Evolutionary conservation across 257 asterid species (phyloP), one percentile per base, ranked within the genome.

Genomic region (Rauvolfia tetraphylla): DNA sequence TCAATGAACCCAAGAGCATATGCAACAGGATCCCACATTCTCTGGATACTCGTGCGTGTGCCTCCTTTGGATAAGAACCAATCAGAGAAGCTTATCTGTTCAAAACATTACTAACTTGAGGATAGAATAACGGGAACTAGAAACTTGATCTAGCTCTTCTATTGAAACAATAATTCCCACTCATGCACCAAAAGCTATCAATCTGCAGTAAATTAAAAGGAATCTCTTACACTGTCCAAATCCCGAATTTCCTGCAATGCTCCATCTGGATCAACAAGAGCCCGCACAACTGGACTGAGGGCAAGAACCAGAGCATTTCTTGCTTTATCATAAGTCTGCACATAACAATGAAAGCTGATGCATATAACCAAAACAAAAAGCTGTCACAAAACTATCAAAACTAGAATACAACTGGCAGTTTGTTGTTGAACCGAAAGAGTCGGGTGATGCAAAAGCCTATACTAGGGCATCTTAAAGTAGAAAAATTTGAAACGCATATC

Each of bases 11-110:
- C 99, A 70, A 95, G 90, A 79, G 99, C 99, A 91, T 95, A 95
- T 76, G 99, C 98, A 76, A 95, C 99, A 76, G 98, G 97, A 78
- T 95, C 99, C 99, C 99, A 95, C 97, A 95, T 91, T 83, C 96
- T 91, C 88, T 89, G 98, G 79, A 95, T 93, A 76, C 99, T 95
- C 80, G 73, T 65, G 33, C 97, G 96, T 13, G 99, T 95, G 29
- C 99, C 99, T 4, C 99, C 99, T 89, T 84, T 95, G 77, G 99
- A 91, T 82, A 95, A 76, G 89, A 95, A 95, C 99, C 99, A 95
- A 39, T 93, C 90, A 1, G 99, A 90, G 89, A 93, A 95, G 93
- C 98, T 91, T 76, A 93, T 76, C 99, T 93, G 93, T 86, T 61
- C 66, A 75, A 44, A 82, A 82, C 41, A 61, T 63, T 12, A 75